phyloP scores from a whole-genome alignment of 306 rosid genomes.

The Dryas octopetala region DNA sequence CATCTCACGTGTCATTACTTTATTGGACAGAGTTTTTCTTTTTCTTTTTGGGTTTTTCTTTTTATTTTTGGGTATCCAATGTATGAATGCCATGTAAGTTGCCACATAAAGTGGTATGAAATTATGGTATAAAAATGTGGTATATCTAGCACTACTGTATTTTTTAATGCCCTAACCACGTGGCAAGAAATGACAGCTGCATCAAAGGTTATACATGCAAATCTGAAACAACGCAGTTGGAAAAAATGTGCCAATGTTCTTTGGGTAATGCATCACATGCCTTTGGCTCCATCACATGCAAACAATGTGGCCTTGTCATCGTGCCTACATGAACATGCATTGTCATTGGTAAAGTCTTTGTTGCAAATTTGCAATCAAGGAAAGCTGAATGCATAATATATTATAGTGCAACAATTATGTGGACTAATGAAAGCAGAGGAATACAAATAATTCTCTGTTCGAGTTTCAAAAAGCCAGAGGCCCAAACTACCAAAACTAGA shows the following conservation, averaged over 20 bases:
- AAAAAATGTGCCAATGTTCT: conserved; percentile 17
- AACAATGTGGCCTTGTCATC: conserved; percentile 17
- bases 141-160: too few relatives aligned
- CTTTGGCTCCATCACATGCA: conserved; percentile 19
- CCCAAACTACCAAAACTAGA: too few relatives aligned
- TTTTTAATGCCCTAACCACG: conserved; percentile 8
- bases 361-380: background rate
- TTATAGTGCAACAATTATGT: background rate
- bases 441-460: background rate
- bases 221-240: conserved; percentile 29
- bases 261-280: conserved; percentile 21
- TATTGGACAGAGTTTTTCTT: too few relatives aligned
- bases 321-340: background rate
- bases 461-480: background rate
- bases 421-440: background rate
- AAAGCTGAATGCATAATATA: too few relatives aligned
- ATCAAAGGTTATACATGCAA: conserved; percentile 24
- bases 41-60: too few relatives aligned
- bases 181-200: conserved; percentile 18
- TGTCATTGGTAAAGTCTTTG: background rate
- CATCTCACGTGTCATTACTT: too few relatives aligned
- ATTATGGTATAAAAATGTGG: too few relatives aligned
- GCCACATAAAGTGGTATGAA: too few relatives aligned
- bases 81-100: too few relatives aligned
- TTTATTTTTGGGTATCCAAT: too few relatives aligned